phyloP scores from a whole-genome alignment of 2,329 filamentous ascomycete species.

The Arthrobotrys conoides region DNA sequence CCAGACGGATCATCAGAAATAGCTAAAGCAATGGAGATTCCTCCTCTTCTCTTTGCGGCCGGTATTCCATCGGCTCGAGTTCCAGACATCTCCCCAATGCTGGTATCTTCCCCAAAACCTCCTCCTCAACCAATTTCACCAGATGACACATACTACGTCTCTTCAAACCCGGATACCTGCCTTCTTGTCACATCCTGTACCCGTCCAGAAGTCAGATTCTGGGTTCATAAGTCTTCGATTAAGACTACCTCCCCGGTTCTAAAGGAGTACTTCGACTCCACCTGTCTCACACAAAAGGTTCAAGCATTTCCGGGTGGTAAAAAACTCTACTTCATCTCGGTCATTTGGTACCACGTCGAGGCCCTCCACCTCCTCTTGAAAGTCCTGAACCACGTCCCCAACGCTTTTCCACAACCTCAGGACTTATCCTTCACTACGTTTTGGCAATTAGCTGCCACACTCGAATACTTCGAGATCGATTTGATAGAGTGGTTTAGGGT shows the following conservation, averaged over 20 bases:
- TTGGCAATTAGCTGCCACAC: background rate
- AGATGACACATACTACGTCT: background rate
- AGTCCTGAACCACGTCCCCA: background rate
- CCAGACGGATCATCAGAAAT: too few relatives aligned
- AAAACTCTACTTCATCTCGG: background rate
- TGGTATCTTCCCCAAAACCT: too few relatives aligned
- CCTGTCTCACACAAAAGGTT: background rate
- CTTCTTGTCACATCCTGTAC: background rate
- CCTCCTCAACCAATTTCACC: background rate
- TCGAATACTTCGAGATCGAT: background rate
- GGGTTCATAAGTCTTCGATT: background rate
- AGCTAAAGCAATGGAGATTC: too few relatives aligned
- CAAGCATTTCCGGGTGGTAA: background rate
- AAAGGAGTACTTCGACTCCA: too few relatives aligned
- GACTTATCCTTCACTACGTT: background rate
- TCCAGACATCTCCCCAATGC: too few relatives aligned
- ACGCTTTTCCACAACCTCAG: background rate
- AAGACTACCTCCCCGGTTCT: slow-evolving; percentile 14
- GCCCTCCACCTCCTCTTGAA: background rate
- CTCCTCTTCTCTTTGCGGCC: too few relatives aligned
- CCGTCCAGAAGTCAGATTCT: background rate
- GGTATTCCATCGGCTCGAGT: too few relatives aligned
- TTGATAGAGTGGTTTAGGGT: slow-evolving; percentile 21
- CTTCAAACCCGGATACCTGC: background rate
- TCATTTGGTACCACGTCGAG: background rate